These are phyloP conservation scores for Symbiodinium natans DNA, from an alignment of 73 alveolate species.

Conservation along the genomic window DNA sequence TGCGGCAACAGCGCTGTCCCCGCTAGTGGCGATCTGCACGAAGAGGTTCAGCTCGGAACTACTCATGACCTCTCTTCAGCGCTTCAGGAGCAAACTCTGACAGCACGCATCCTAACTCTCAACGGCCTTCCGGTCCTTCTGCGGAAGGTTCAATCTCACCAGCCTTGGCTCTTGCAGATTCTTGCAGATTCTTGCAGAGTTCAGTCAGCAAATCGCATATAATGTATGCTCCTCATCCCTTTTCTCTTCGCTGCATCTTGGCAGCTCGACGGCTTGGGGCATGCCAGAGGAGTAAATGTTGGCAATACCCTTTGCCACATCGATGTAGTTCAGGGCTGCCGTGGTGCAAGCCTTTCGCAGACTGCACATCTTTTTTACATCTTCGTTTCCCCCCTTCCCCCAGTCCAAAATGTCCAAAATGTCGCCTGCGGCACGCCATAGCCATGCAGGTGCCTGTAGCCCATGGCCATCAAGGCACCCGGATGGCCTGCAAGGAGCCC, in stretches of 20 bases:
- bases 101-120: background rate
- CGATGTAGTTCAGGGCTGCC: constrained; percentile 94
- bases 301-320: constrained; percentile 84
- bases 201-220: no score
- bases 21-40: constrained; percentile 93
- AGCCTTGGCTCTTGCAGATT: background rate
- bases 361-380: no score
- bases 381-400: no score
- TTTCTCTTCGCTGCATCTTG: no score
- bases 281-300: constrained; percentile 69
- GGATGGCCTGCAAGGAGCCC: constrained; percentile 44
- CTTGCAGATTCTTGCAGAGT: no score
- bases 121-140: constrained; percentile 78
- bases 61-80: constrained; percentile 59
- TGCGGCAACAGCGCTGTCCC: constrained; percentile 90
- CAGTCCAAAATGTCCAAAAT: no score
- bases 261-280: constrained; percentile 93
- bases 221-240: no score
- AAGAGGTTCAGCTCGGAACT: constrained; percentile 81
- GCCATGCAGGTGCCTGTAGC: constrained; percentile 90
- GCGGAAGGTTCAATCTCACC: constrained; percentile 49
- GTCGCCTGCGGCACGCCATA: constrained; percentile 93
- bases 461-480: constrained; percentile 93
- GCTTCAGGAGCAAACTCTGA: background rate
- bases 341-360: constrained; percentile 60